Evolutionary conservation across 495 filamentous ascomycete genomes (phyloP).

Genomic region (Opeltia flavorubescens): DNA sequence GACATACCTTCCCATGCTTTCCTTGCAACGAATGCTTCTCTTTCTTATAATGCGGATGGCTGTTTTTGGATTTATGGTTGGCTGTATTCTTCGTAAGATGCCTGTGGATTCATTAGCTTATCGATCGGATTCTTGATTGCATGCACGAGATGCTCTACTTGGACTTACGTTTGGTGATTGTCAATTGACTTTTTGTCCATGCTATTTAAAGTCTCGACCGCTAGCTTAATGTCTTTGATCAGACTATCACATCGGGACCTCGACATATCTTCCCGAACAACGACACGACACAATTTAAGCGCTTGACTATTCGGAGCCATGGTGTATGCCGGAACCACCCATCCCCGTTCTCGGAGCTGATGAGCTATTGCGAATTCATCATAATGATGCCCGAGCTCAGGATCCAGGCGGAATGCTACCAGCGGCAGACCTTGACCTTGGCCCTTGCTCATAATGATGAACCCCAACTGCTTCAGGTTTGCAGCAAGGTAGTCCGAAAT

Average conservation of each 20-base stretch:
- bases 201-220: slow-evolving; percentile 47
- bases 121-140: neutral
- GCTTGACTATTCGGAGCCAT: slow-evolving; percentile 74
- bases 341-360: slow-evolving; percentile 66
- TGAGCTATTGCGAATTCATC: slow-evolving; percentile 78
- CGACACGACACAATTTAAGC: slow-evolving; percentile 76
- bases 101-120: slow-evolving; percentile 11
- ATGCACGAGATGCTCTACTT: too few relatives aligned
- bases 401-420: slow-evolving; percentile 66
- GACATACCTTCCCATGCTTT: slow-evolving; percentile 54
- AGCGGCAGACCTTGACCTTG: slow-evolving; percentile 64
- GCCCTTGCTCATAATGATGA: slow-evolving; percentile 71
- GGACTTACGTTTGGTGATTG: slow-evolving; percentile 45
- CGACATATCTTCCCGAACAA: slow-evolving; percentile 80
- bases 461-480: slow-evolving; percentile 55
- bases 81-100: slow-evolving; percentile 43
- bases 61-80: slow-evolving; percentile 41
- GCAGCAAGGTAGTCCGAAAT: slow-evolving; percentile 67
- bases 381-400: slow-evolving; percentile 44
- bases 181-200: slow-evolving; percentile 59
- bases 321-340: slow-evolving; percentile 87
- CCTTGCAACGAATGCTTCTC: slow-evolving; percentile 80
- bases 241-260: slow-evolving; percentile 59
- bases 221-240: slow-evolving; percentile 58
- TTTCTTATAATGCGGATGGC: slow-evolving; percentile 51